These are phyloP conservation scores for Iris macrosiphon DNA, from an alignment of 106 monocot genomes.

Conservation along the genomic window DNA sequence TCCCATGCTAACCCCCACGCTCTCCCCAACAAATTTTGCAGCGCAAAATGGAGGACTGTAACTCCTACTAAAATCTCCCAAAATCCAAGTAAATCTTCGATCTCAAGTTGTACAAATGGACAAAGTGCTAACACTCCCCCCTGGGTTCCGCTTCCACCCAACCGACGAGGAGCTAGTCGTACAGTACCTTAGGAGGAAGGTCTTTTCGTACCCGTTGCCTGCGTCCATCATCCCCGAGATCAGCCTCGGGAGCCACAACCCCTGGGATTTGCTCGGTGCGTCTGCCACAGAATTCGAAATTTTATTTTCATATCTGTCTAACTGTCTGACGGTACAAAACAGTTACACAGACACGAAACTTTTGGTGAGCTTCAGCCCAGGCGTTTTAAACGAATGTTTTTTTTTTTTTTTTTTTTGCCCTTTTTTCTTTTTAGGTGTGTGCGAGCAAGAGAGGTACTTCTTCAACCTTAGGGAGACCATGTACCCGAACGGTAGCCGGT, in stretches of 20 bases:
- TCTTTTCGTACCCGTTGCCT: constrained; percentile 51
- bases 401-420: too few species aligned
- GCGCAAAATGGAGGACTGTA: neutral
- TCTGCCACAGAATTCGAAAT: neutral
- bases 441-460: constrained; percentile 64
- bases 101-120: neutral
- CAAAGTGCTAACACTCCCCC: constrained; percentile 34
- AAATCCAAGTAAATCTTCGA: too few species aligned
- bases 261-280: constrained; percentile 74
- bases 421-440: constrained; percentile 25
- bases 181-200: constrained; percentile 73
- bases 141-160: constrained; percentile 85
- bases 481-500: constrained; percentile 42
- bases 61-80: too few species aligned
- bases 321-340: neutral
- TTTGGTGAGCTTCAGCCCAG: neutral
- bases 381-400: neutral
- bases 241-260: constrained; percentile 44
- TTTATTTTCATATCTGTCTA: neutral
- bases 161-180: constrained; percentile 82
- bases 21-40: neutral
- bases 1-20: neutral
- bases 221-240: constrained; percentile 71
- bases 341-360: neutral
- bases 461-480: constrained; percentile 53